These are phyloP conservation scores for Yamadazyma conglobata DNA, from an alignment of 1,139 yeast genomes.

Conservation along the genomic window DNA sequence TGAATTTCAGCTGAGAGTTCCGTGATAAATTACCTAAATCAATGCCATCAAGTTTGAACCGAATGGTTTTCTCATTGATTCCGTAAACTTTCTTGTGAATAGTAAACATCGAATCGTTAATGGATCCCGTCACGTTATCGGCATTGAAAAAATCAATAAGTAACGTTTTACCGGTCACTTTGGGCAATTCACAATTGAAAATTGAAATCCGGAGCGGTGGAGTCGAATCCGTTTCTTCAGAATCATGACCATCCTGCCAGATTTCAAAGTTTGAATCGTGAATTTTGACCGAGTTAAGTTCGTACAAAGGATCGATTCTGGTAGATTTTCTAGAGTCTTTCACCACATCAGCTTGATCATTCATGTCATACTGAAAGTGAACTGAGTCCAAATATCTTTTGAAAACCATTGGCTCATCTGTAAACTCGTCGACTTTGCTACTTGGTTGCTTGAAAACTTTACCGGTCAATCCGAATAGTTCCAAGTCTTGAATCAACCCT, in stretches of 20 bases:
- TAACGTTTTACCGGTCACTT: slow-evolving; percentile 54
- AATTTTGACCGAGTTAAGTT: slow-evolving; percentile 48
- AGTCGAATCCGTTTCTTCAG: slow-evolving; percentile 13
- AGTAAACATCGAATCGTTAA: slow-evolving; percentile 71
- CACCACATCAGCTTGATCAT: slow-evolving; percentile 21
- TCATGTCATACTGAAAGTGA: slow-evolving; percentile 33
- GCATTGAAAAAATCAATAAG: slow-evolving; percentile 68
- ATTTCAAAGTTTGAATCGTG: slow-evolving; percentile 54
- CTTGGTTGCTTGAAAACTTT: slow-evolving; percentile 27
- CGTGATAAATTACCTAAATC: slow-evolving; percentile 45
- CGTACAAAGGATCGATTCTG: slow-evolving; percentile 39
- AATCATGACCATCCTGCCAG: slow-evolving; percentile 19
- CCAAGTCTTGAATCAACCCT: slow-evolving; percentile 62
- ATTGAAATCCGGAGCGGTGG: slow-evolving; percentile 52
- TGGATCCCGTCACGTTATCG: slow-evolving; percentile 65
- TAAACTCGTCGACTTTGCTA: neutral
- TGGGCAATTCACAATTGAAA: slow-evolving; percentile 64
- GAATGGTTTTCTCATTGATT: slow-evolving; percentile 37
- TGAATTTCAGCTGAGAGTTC: slow-evolving; percentile 47
- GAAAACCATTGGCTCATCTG: slow-evolving; percentile 9
- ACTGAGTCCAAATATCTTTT: slow-evolving; percentile 24
- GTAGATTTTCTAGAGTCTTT: slow-evolving; percentile 13
- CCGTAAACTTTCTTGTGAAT: slow-evolving; percentile 51
- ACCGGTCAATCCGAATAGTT: slow-evolving; percentile 61
- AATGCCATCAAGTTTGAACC: slow-evolving; percentile 64